Conservation (phyloP, 1,284 basidiomycete genomes). For the Apiotrichum laibachii region DNA sequence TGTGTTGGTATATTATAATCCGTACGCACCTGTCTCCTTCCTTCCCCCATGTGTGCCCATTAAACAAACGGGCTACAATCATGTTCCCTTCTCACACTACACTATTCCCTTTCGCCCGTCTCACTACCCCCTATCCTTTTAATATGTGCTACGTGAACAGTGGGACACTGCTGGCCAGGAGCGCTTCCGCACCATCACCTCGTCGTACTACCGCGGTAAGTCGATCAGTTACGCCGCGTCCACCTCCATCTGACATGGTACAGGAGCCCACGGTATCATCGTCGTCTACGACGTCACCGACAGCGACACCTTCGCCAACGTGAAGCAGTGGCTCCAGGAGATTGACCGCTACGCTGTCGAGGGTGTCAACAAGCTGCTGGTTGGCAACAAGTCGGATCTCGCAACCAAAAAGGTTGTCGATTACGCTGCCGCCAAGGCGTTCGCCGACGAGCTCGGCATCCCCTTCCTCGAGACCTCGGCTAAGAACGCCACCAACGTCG, state of each 20-base stretch:
- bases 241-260: neutral
- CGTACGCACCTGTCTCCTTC: conserved; percentile 23
- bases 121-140: conserved; percentile 20
- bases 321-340: conserved; percentile 99
- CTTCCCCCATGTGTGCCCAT: neutral
- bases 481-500: conserved; percentile 97
- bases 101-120: conserved; percentile 16
- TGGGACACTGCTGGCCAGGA: conserved; percentile 99
- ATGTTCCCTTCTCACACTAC: conserved; percentile 15
- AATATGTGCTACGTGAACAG: conserved; percentile 53
- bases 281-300: conserved; percentile 99
- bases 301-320: conserved; percentile 82
- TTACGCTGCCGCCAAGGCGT: conserved; percentile 95
- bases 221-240: neutral
- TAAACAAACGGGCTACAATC: conserved; percentile 3
- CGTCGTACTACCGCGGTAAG: conserved; percentile 79
- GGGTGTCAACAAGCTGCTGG: conserved; percentile 96
- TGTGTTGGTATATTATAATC: conserved; percentile 21
- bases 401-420: conserved; percentile 99
- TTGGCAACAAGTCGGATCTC: conserved; percentile 97
- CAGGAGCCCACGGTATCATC: conserved; percentile 91
- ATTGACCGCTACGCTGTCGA: conserved; percentile 99
- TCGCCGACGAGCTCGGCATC: conserved; percentile 91
- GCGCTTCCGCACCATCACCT: conserved; percentile 95
- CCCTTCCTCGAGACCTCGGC: conserved; percentile 99